Base-by-base conservation (phyloP, 257 asterid species). In the Thymus mandschuricus region DNA sequence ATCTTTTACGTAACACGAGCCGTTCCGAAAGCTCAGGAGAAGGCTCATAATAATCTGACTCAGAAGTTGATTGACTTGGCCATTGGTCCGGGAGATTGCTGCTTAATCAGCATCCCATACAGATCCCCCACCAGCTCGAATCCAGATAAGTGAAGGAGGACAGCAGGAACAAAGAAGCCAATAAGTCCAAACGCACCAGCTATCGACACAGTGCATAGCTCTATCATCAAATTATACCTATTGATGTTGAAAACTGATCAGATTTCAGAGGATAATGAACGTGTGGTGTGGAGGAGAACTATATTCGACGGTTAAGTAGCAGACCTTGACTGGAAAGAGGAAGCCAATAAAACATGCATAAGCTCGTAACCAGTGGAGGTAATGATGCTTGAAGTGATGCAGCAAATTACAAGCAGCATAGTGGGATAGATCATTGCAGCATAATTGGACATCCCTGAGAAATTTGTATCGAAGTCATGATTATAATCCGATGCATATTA, bases 101-200 rank as follows among this genome's bases (percentile, higher is more conserved):
- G 78, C 66, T 60, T 66, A 15, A 60, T 67, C 75, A 80, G 10
- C 69, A 69, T 73, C 50, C 55, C 60, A 52, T 59, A 72, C 46
- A 80, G 60, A 73, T 76, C 75, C 56, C 57, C 62, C 2, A 43
- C 79, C 68, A 73, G 6, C 57, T 73, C 51, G 28, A 73, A 66
- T 60, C 82, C 85, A 44, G 69, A 58, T 5, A 76, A 31, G 68
- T 73, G 76, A 33, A 80, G 82, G 71, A 80, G 43, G 35, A 60
- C 31, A 71, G 54, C 69, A 8, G 83, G 83, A 68, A 62, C 44
- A 51, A 79, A 79, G 76, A 79, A 79, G 61, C 75, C 68, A 4
- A 71, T 29, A 40, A 79, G 38, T 41, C 83, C 83, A 6, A 71
- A 8, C 56, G 9, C 69, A 61, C 73, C 52, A 10, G 81, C 80